A percentile compares a stretch with the other conserved stretches of the same genome.
These are phyloP conservation scores for Lactarius evosmus DNA, from an alignment of 768 basidiomycete genomes.

Conservation along the genomic window DNA sequence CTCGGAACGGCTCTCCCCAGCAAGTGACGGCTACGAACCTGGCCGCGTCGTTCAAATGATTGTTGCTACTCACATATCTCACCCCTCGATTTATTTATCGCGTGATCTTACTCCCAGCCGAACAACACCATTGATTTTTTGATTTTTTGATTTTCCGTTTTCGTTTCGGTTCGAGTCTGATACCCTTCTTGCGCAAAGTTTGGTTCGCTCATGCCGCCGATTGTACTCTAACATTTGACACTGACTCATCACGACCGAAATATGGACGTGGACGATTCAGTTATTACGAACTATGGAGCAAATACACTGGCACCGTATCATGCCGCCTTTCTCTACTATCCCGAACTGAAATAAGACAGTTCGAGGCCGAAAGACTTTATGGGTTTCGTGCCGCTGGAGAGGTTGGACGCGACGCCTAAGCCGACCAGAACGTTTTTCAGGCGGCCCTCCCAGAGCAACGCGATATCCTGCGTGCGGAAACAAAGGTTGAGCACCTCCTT, in stretches of 20 bases:
- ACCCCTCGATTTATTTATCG: neutral
- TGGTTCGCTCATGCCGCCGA: neutral
- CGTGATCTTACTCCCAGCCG: neutral
- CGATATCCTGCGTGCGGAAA: constrained; percentile 59
- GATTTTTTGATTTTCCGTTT: neutral
- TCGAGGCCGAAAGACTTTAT: constrained; percentile 91
- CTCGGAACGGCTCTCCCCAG: constrained; percentile 41
- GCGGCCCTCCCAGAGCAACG: constrained; percentile 92
- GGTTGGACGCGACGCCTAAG: constrained; percentile 86
- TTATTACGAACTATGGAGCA: constrained; percentile 4
- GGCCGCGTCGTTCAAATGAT: constrained; percentile 30
- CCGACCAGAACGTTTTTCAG: constrained; percentile 86
- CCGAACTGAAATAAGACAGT: constrained; percentile 86
- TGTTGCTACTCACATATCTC: neutral
- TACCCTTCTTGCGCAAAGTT: constrained; percentile 17
- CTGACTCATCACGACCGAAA: neutral
- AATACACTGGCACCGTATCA: neutral
- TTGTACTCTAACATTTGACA: neutral
- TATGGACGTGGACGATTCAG: neutral
- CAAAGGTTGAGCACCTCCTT: constrained; percentile 9
- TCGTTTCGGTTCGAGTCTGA: constrained; percentile 1
- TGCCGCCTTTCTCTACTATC: constrained; percentile 25
- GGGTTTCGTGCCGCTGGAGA: constrained; percentile 79
- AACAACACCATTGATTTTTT: neutral
- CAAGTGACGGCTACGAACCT: constrained; percentile 20